Base-by-base conservation (phyloP, 352 stramenopile genomes). In the Phytophthora citricola region DNA sequence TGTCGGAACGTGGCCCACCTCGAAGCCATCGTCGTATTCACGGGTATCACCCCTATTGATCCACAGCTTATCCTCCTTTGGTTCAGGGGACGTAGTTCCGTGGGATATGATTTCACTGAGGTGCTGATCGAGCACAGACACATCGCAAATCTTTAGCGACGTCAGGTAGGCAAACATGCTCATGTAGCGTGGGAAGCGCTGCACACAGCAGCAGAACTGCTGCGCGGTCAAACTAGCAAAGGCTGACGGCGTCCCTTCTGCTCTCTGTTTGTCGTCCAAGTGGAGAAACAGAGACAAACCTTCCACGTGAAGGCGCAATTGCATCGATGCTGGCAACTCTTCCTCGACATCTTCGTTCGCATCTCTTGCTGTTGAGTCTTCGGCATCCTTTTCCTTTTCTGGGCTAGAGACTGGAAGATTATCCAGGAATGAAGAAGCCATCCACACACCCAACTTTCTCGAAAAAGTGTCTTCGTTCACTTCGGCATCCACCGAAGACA, bases 221-320 rank as follows among this genome's bases (percentile, higher is more conserved):
- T 93, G 77, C 0, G 87, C 78, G 14, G 75, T 84, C 55, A 94
- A 73, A 63, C 71, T 80, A 53, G 85, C 76, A 65, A 93, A 87
- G 7, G 74, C 69, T 43, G 82, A 84, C 7, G 69, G 63, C 58
- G 63, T 71, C 5, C 57, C 71, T 57, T 71, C 55, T 36, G 63
- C 40, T 41, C 51, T 60, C 27, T 81, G 63, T 4, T 76, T 75
- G 3, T 83, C 69, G 43, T 79, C 60, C 46, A 90, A 63, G 48
- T 94, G 83, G 29, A 94, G 59, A 45, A 88, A 85, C 3, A 94
- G 34, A 5, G 81, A 85, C 12, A 94, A 71, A 5, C 84, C 87
- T 49, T 83, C 73, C 4, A 93, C 84, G 24, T 90, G 81, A 39
- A 94, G 58, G n/a, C 87, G 81, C n/a, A 93, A 55, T 48, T 94